These are phyloP conservation scores for Proliferodiscus dingleyae DNA, from an alignment of 2,329 filamentous ascomycete genomes.

Conservation along the genomic window DNA sequence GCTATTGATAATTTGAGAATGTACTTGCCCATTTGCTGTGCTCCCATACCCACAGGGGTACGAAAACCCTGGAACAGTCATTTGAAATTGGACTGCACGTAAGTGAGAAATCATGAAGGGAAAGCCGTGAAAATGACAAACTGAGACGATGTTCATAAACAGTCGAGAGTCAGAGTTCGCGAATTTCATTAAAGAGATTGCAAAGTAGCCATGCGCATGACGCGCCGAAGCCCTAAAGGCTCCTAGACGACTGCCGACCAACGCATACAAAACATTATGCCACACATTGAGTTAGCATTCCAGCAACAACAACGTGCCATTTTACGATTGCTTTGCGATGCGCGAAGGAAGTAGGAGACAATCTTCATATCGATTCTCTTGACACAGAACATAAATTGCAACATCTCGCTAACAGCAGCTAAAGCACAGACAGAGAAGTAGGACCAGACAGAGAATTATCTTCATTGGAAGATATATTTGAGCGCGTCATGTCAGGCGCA, in stretches of 20 bases:
- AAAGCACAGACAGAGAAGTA: not conserved
- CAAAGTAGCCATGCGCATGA: not conserved
- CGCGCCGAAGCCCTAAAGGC: not conserved
- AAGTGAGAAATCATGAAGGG: not conserved
- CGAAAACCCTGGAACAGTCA: not conserved
- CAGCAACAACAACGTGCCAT: not conserved
- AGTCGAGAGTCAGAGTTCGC: not conserved
- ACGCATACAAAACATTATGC: constrained; percentile 1
- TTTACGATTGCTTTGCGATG: not conserved
- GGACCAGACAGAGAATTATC: not conserved
- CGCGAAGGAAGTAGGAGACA: not conserved
- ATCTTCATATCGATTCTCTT: not conserved
- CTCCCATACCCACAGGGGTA: not conserved
- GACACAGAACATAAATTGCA: not conserved
- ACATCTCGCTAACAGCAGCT: not conserved
- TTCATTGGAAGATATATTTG: not conserved
- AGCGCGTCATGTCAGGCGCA: not conserved
- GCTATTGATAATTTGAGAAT: constrained; percentile 1
- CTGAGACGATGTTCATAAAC: not conserved
- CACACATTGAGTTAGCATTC: not conserved
- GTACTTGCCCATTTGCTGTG: not conserved
- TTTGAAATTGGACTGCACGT: not conserved
- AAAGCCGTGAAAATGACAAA: not conserved
- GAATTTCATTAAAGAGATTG: constrained; percentile 1
- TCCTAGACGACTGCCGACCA: not conserved